A percentile compares a stretch with the other conserved stretches of the same genome.
Evolutionary conservation across 2,329 filamentous ascomycete species (phyloP).

Genomic region (Cadophora luteo-olivacea): DNA sequence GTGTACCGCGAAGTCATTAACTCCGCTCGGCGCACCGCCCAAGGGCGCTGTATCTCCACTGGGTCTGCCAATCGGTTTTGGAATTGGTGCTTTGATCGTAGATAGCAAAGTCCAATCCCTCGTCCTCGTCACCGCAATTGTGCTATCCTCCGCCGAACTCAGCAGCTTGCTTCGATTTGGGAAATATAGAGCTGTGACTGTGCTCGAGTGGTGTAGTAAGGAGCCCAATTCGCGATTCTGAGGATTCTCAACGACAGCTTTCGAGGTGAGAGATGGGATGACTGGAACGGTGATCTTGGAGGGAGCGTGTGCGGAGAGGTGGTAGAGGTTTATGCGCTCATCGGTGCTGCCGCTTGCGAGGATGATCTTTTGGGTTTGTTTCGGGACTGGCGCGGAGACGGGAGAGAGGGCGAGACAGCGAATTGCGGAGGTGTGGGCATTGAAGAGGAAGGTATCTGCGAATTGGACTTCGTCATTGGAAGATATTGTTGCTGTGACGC

Average conservation of each 20-base stretch:
- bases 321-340: conserved; percentile 94
- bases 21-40: conserved; percentile 81
- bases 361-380: conserved; percentile 80
- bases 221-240: conserved; percentile 89
- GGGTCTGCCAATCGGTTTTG: conserved; percentile 79
- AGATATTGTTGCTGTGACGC: conserved; percentile 77
- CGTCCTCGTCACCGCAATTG: conserved; percentile 84
- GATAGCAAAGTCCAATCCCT: conserved; percentile 90
- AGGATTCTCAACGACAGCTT: conserved; percentile 81
- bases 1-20: conserved; percentile 95
- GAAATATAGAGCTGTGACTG: conserved; percentile 80
- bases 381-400: conserved; percentile 64
- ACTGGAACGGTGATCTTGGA: conserved; percentile 62
- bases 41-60: conserved; percentile 88
- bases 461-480: conserved; percentile 64
- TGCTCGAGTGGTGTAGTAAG: conserved; percentile 84
- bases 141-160: conserved; percentile 88
- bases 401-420: conserved; percentile 88
- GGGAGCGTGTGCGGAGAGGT: conserved; percentile 74
- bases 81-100: conserved; percentile 86
- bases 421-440: conserved; percentile 88
- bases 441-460: conserved; percentile 93
- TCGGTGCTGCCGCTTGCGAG: conserved; percentile 92
- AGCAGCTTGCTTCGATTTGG: conserved; percentile 87
- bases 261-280: conserved; percentile 72